Percentiles rank a stretch among this genome's conserved stretches.
phyloP scores from a whole-genome alignment of 345 rosid species.

The Arabis alpina region DNA sequence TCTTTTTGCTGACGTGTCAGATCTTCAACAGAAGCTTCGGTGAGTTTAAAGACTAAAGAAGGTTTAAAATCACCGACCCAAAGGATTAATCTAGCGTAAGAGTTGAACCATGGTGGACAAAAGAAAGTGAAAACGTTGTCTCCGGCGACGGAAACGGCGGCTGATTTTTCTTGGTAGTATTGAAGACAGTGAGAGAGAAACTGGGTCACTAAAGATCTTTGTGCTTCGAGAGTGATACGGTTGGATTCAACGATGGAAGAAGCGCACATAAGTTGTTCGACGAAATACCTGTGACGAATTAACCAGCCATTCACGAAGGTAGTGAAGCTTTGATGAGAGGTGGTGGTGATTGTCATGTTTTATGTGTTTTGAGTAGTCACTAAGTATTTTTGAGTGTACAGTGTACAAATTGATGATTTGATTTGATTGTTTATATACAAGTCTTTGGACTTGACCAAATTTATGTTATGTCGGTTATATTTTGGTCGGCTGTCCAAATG shows the following conservation, averaged over 20 bases:
- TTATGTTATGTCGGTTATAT: too few species aligned
- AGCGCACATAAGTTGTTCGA: slow-evolving; percentile 41
- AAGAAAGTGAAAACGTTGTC: slow-evolving; percentile 44
- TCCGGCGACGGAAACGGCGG: slow-evolving; percentile 38
- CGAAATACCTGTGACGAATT: slow-evolving; percentile 39
- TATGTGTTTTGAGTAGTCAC: slow-evolving; percentile 10
- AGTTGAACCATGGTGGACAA: slow-evolving; percentile 40
- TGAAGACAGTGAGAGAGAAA: slow-evolving; percentile 43
- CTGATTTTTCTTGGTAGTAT: slow-evolving; percentile 41
- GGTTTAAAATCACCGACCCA: slow-evolving; percentile 45
- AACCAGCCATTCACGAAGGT: slow-evolving; percentile 38
- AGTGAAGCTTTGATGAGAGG: slow-evolving; percentile 32
- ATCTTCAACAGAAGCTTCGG: slow-evolving; percentile 19
- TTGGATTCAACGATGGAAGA: slow-evolving; percentile 24
- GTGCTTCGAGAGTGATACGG: slow-evolving; percentile 1
- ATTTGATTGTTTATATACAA: too few species aligned
- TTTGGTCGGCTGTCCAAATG: too few species aligned
- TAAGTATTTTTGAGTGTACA: not conserved
- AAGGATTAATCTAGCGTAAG: slow-evolving; percentile 40
- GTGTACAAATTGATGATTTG: too few species aligned
- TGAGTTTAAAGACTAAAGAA: slow-evolving; percentile 33
- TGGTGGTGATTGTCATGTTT: slow-evolving; percentile 33
- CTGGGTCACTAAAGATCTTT: slow-evolving; percentile 36
- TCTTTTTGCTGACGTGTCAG: slow-evolving; percentile 35
- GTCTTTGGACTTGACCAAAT: too few species aligned